phyloP scores from a whole-genome alignment of 2,329 filamentous ascomycete species.

The Lasiodiplodia sp. region DNA sequence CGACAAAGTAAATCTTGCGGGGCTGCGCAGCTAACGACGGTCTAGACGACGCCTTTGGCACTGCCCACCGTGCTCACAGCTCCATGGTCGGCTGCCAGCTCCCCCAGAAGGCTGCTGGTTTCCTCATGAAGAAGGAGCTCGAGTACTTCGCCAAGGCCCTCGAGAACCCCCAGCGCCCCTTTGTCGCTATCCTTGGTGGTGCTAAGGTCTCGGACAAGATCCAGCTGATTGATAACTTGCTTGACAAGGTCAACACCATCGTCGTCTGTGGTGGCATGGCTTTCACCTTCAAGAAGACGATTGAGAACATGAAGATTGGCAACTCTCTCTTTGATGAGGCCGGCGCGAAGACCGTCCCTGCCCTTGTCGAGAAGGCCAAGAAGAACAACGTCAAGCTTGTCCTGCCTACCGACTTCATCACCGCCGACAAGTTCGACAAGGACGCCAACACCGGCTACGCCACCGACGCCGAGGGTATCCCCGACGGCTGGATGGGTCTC shows the following conservation, averaged over 20 bases:
- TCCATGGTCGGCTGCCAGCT: conserved; percentile 98
- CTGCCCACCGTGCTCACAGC: conserved; percentile 96
- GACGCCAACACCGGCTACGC: conserved; percentile 83
- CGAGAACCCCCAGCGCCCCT: conserved; percentile 90
- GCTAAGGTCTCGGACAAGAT: conserved; percentile 99
- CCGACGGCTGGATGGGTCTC: conserved; percentile 97
- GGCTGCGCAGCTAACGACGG: conserved; percentile 34
- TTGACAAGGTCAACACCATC: conserved; percentile 96
- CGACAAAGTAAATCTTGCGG: conserved; percentile 12
- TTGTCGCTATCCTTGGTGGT: conserved; percentile 97
- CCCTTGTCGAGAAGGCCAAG: conserved; percentile 94
- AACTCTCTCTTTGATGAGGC: conserved; percentile 92
- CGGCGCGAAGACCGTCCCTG: conserved; percentile 87
- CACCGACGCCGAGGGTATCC: conserved; percentile 87
- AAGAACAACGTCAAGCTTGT: conserved; percentile 95
- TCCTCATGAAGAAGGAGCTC: conserved; percentile 99
- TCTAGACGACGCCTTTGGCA: conserved; percentile 95
- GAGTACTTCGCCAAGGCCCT: conserved; percentile 99
- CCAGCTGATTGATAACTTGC: conserved; percentile 97
- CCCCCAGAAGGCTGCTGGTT: conserved; percentile 95
- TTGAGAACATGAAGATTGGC: conserved; percentile 88
- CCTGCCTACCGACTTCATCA: conserved; percentile 93
- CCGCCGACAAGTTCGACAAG: conserved; percentile 90
- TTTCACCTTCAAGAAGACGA: conserved; percentile 99
- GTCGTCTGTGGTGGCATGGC: conserved; percentile 98